Evolutionary conservation across 2,329 filamentous ascomycete species (phyloP).

Genomic region (Coniosporium tulheliwenetii): DNA sequence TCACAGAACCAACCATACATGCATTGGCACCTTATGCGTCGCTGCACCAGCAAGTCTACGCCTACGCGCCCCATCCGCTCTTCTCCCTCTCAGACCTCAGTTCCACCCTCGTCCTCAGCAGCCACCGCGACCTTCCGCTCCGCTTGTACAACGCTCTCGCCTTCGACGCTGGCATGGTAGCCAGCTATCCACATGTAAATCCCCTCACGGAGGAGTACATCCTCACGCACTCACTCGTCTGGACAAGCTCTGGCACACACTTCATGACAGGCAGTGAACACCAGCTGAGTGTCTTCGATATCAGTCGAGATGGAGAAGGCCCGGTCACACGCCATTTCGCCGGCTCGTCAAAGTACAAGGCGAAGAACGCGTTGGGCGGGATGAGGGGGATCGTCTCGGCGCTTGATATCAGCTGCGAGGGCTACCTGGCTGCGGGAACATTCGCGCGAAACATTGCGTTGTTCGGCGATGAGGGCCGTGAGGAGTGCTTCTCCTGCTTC

Average conservation of each 20-base stretch:
- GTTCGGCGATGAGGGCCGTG: conserved; percentile 34
- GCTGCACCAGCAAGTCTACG: conserved; percentile 34
- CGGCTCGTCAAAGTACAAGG: conserved; percentile 28
- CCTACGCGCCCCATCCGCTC: conserved; percentile 37
- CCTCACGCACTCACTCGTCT: conserved; percentile 39
- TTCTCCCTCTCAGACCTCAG: conserved; percentile 35
- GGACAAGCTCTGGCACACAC: conserved; percentile 27
- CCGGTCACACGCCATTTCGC: conserved; percentile 31
- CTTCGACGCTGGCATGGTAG: conserved; percentile 21
- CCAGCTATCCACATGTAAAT: conserved; percentile 39
- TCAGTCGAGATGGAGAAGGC: conserved; percentile 28
- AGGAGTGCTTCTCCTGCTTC: conserved; percentile 36
- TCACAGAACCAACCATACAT: conserved; percentile 21
- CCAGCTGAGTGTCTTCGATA: conserved; percentile 39
- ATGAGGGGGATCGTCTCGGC: conserved; percentile 42
- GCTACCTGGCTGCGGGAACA: conserved; percentile 41
- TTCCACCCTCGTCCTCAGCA: conserved; percentile 35
- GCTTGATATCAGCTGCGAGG: conserved; percentile 28
- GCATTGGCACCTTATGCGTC: conserved; percentile 29
- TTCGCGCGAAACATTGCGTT: conserved; percentile 39
- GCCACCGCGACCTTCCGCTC: conserved; percentile 38
- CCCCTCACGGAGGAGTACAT: conserved; percentile 40
- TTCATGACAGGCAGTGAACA: conserved; percentile 44
- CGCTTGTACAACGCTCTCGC: conserved; percentile 38
- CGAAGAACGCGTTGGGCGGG: conserved; percentile 23